Evolutionary conservation across 177 flowering plant species (phyloP), one percentile per base, ranked within the genome.

Genomic region (Vitis hybrid): DNA sequence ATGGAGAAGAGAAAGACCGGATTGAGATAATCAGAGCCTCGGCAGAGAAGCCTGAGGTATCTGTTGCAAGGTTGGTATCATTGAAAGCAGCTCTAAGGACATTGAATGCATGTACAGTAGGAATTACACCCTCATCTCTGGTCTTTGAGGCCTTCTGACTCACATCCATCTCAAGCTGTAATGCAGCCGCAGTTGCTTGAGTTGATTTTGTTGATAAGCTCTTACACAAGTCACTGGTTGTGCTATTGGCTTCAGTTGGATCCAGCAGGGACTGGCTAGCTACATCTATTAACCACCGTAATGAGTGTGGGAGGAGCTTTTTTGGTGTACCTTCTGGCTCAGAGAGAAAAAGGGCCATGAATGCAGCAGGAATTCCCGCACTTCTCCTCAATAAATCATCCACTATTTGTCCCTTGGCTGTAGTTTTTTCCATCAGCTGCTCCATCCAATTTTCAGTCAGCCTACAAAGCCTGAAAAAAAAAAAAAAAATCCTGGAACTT

Each of bases 311-410:
- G 4, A 96, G 91, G 68, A 93, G 97, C 74, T 86, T 92, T 82
- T 96, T 96, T 73, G 98, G 99, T 22, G 95, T 75, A 62, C 99
- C 98, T 77, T 91, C 97, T 57, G 98, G 99, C 68, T 96, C 99
- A 59, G 99, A 86, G 51, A 96, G 94, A 80, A 96, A 96, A 66
- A 96, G 78, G 74, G 97, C 99, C 71, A 78, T 85, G 65, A 92
- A 96, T 70, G 97, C 97, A 63, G 99, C 98, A 62, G 99, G 98
- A 76, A 96, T 93, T 57, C 99, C 99, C 19, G 99, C 99, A 87
- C 99, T 93, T 81, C 99, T 89, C 67, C 97, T 83, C 68, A 96
- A 80, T 65, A 96, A 78, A 81, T 96, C 97, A 83, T 96, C 97
- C 71, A 96, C 99, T 29, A 86, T 80, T 76, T 96, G 99, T 61